Evolutionary conservation across 169 alveolate genomes (phyloP).

Genomic region (Plasmodium vinckei): DNA sequence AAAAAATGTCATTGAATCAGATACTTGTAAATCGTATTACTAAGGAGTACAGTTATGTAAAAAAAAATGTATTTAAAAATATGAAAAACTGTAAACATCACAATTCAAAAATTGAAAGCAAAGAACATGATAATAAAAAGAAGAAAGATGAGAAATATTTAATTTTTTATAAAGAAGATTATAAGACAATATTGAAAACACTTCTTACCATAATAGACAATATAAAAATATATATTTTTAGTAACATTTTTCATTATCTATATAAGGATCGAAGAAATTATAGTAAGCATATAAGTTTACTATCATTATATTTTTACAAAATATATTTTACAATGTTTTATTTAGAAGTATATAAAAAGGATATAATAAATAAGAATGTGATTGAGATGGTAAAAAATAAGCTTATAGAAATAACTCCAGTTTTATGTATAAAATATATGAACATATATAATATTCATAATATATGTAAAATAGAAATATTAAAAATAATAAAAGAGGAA

Average conservation of each 20-base stretch:
- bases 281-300: slow-evolving; percentile 3
- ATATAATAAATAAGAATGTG: not conserved
- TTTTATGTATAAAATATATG: slow-evolving; percentile 33
- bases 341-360: slow-evolving; percentile 14
- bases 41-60: slow-evolving; percentile 8
- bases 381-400: slow-evolving; percentile 8
- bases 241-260: slow-evolving; percentile 34
- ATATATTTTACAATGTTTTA: slow-evolving; percentile 24
- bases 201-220: slow-evolving; percentile 2
- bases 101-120: not conserved
- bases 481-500: slow-evolving; percentile 12
- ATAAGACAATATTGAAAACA: slow-evolving; percentile 5
- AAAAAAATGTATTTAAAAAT: not conserved
- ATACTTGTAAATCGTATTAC: too few relatives aligned
- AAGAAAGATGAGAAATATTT: not conserved
- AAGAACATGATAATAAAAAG: not conserved
- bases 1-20: too few relatives aligned
- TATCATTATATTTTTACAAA: slow-evolving; percentile 41
- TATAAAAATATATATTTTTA: slow-evolving; percentile 33
- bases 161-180: not conserved
- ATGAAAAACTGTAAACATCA: slow-evolving; percentile 1
- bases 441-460: slow-evolving; percentile 20
- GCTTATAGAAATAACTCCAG: slow-evolving; percentile 32
- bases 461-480: slow-evolving; percentile 21
- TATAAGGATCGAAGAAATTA: slow-evolving; percentile 11